These are phyloP conservation scores for Chrysophaeum taylorii DNA, from an alignment of 352 stramenopile genomes.

Conservation along the genomic window DNA sequence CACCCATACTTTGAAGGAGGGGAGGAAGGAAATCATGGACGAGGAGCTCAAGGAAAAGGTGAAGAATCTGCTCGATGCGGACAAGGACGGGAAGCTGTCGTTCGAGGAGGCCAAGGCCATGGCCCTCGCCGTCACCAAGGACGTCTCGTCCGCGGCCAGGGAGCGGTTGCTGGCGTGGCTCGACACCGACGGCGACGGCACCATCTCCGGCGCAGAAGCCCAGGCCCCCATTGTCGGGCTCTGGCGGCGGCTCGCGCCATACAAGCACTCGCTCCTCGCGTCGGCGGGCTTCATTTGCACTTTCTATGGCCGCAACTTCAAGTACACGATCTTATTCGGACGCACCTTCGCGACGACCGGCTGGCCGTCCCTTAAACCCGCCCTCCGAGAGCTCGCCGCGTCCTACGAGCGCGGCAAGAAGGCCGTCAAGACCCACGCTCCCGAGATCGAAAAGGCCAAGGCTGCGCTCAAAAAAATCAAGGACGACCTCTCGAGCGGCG, in stretches of 20 bases:
- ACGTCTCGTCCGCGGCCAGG: background rate
- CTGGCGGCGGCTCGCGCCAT: background rate
- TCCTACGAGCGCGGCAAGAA: background rate
- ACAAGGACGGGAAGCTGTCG: background rate
- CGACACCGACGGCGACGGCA: conserved; percentile 8
- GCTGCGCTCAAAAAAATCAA: background rate
- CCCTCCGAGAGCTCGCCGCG: background rate
- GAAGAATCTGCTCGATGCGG: background rate
- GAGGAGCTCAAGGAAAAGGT: background rate
- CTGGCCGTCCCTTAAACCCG: background rate
- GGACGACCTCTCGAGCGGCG: background rate
- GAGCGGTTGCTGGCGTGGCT: background rate
- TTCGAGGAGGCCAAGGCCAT: background rate
- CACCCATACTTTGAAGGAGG: too few species aligned
- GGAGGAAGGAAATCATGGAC: background rate
- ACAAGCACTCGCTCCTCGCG: background rate
- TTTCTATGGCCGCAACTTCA: conserved; percentile 10
- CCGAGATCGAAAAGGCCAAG: background rate
- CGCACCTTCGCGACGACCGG: background rate
- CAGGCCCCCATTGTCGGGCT: background rate
- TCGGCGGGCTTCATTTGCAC: background rate
- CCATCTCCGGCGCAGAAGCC: background rate
- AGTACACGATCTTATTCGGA: conserved; percentile 10
- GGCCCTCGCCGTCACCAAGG: background rate
- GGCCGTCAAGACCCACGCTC: background rate